Percentiles rank a stretch among this genome's conserved stretches.
These are phyloP conservation scores for Tricholoma hemisulphureum DNA, from an alignment of 768 basidiomycete genomes.

Conservation along the genomic window DNA sequence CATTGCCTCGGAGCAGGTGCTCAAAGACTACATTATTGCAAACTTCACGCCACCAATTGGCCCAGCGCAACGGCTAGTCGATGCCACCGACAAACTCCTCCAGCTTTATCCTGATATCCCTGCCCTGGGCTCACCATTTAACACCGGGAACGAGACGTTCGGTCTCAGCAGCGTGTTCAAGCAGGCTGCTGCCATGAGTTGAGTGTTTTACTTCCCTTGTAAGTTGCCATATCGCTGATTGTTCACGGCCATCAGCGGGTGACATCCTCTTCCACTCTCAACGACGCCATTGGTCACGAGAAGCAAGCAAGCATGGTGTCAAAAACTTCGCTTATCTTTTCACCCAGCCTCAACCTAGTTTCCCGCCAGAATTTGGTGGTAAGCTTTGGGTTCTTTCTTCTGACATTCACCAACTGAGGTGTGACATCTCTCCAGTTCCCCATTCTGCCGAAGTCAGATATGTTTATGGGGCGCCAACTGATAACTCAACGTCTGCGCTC, in stretches of 20 bases:
- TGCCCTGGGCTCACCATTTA: slow-evolving; percentile 42
- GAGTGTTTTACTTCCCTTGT: slow-evolving; percentile 2
- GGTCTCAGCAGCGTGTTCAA: slow-evolving; percentile 41
- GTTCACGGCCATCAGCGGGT: slow-evolving; percentile 17
- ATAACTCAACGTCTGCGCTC: slow-evolving; percentile 14
- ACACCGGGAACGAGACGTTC: slow-evolving; percentile 44
- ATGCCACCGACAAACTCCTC: slow-evolving; percentile 23
- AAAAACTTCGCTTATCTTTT: slow-evolving; percentile 39
- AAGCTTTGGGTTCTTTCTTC: neutral
- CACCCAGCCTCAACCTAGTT: slow-evolving; percentile 31
- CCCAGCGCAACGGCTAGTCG: slow-evolving; percentile 11
- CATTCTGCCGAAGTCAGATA: slow-evolving; percentile 31
- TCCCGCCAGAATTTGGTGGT: slow-evolving; percentile 3
- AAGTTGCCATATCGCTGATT: neutral
- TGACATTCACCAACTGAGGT: neutral
- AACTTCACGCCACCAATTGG: slow-evolving; percentile 28
- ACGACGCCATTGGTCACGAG: slow-evolving; percentile 34
- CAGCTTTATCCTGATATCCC: slow-evolving; percentile 43
- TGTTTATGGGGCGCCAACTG: slow-evolving; percentile 27
- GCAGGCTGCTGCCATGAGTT: slow-evolving; percentile 33
- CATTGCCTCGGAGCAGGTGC: slow-evolving; percentile 22
- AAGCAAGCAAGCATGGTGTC: slow-evolving; percentile 31
- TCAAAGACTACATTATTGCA: slow-evolving; percentile 19
- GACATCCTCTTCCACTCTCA: slow-evolving; percentile 36
- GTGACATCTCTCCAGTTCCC: slow-evolving; percentile 17